Conservation (phyloP, 257 asterid species). For the Fraxinus cuspidata region DNA sequence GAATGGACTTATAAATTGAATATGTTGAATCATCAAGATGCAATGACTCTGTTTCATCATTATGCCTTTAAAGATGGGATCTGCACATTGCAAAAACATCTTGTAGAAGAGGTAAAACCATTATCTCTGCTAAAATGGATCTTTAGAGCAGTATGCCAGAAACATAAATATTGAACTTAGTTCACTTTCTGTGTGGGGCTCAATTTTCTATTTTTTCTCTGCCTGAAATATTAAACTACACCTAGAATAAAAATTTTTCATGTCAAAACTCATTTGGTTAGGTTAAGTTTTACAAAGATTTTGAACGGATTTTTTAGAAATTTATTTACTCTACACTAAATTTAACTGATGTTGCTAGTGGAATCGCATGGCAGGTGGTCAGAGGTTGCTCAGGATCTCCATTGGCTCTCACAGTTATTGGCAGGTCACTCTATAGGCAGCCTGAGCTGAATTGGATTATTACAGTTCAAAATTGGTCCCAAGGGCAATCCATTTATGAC, state of each 20-base stretch:
- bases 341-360: no score
- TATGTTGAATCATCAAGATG: constrained; percentile 28
- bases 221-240: background rate
- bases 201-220: background rate
- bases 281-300: no score
- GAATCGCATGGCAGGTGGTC: constrained; percentile 28
- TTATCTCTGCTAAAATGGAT: background rate
- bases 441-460: constrained; percentile 29
- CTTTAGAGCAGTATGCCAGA: no score
- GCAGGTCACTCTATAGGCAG: constrained; percentile 30
- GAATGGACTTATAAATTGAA: constrained; percentile 33
- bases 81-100: constrained; percentile 23
- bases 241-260: no score
- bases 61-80: constrained; percentile 34
- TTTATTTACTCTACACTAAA: no score
- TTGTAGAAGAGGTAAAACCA: constrained; percentile 36
- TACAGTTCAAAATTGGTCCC: constrained; percentile 24
- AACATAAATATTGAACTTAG: no score
- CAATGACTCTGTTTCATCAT: constrained; percentile 31
- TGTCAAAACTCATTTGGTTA: background rate
- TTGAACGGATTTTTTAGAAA: no score
- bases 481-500: constrained; percentile 30
- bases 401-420: constrained; percentile 43
- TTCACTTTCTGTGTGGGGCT: no score
- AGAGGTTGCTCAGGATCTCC: constrained; percentile 41